Conservation (phyloP, 169 alveolate species). For the Babesia ovata region DNA sequence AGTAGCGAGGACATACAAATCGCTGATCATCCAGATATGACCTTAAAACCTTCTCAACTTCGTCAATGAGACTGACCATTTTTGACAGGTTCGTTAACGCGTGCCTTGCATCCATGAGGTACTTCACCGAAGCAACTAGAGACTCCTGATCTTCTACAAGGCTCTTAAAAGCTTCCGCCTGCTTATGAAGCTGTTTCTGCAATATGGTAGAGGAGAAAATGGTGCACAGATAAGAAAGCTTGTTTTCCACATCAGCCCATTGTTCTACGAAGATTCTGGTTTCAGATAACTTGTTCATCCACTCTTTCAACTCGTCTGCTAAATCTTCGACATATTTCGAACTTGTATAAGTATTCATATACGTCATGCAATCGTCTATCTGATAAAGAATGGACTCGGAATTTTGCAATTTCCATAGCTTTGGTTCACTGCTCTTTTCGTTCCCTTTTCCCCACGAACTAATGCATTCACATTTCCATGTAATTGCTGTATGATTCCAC, state of each 20-base stretch:
- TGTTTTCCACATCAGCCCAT: background rate
- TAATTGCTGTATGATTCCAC: background rate
- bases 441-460: background rate
- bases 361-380: constrained; percentile 13
- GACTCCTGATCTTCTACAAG: background rate
- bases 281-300: background rate
- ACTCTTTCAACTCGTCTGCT: constrained; percentile 1
- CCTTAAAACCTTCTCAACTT: constrained; percentile 94
- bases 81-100: constrained; percentile 82
- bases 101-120: background rate
- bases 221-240: background rate
- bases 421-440: background rate
- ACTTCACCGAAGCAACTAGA: background rate
- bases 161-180: background rate
- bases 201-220: constrained; percentile 3
- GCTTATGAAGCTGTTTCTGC: background rate
- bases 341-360: constrained; percentile 5
- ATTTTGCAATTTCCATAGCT: background rate
- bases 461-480: background rate
- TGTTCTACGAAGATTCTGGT: background rate
- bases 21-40: constrained; percentile 96
- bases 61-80: constrained; percentile 89
- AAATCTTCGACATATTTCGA: constrained; percentile 19
- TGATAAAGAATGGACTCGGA: background rate
- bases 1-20: constrained; percentile 96